Evolutionary conservation across 495 filamentous ascomycete species (phyloP).

Genomic region (Neurospora sp.): DNA sequence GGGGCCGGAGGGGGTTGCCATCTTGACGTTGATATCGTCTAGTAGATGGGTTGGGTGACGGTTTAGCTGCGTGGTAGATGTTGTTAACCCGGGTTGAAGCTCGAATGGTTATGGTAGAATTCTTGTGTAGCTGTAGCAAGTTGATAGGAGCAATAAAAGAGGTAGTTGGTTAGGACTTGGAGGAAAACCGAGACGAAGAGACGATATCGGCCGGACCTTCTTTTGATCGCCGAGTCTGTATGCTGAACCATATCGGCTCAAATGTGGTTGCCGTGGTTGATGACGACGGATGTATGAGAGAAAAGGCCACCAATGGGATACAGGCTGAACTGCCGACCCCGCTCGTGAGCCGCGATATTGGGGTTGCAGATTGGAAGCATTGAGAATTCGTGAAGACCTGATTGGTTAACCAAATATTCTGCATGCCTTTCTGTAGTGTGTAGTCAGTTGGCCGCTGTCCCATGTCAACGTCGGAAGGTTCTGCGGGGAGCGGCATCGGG

Average conservation of each 20-base stretch:
- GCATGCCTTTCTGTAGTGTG: not conserved
- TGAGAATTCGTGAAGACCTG: not conserved
- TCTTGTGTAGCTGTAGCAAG: too few relatives aligned
- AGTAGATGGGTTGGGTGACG: too few relatives aligned
- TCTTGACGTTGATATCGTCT: too few relatives aligned
- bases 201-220: slow-evolving; percentile 1
- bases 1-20: too few relatives aligned
- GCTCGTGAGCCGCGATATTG: slow-evolving; percentile 8
- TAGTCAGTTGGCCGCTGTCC: not conserved
- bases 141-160: too few relatives aligned
- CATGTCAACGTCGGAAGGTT: not conserved
- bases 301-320: slow-evolving; percentile 4
- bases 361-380: not conserved
- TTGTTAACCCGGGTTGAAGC: too few relatives aligned
- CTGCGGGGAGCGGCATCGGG: not conserved
- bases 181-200: too few relatives aligned
- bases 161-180: too few relatives aligned
- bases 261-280: not conserved
- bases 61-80: too few relatives aligned
- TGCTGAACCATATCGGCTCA: not conserved
- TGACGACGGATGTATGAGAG: not conserved
- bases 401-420: not conserved
- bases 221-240: slow-evolving; percentile 1
- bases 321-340: slow-evolving; percentile 14
- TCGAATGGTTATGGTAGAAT: too few relatives aligned